Evolutionary conservation across 2,329 filamentous ascomycete genomes (phyloP), one percentile per base, ranked within the genome.

Genomic region (Nothophoma quercina): DNA sequence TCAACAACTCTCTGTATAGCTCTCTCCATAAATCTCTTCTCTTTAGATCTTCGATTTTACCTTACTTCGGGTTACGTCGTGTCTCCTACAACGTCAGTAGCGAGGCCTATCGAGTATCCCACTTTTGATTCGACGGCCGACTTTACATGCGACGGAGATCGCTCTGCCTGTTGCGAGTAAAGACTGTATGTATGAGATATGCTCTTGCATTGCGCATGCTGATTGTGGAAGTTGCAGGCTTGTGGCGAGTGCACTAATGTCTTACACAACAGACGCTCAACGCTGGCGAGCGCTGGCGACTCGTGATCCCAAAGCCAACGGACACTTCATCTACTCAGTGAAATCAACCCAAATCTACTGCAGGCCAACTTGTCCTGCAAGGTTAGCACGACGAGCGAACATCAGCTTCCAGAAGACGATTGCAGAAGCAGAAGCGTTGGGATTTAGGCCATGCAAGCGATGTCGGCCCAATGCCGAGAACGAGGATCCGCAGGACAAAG

Each of bases 291-390:
- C 80, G 51, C 71, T 82, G 34, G 70, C 74, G 38, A 72, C 68
- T 47, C 77, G 80, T 40, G 77, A 82, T 54, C 45, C 75, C 26
- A 66, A 70, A 16, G 76, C 77, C 16, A 75, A 77, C 43, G 69
- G 70, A 3, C 62, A 71, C 23, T 85, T 85, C 68, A 75, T 85
- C 56, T 85, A 85, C 71, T 78, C 74, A 15, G 82, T 85, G n/a
- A 75, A 77, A 45, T 81, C 81, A 0, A 85, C 83, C 3, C 76
- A 74, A 35, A 83, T 84, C 42, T 88, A 85, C 71, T 88, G 85
- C 67, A 79, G 85, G 1, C 84, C 85, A 1, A 83, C 79, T 16
- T 88, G 85, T 66, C 80, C 81, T 13, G 79, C 82, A 3, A 81
- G 85, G n/a, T 79, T 90, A 12, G 80, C 83, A 1, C 76, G 79